Base-by-base conservation (phyloP, 441 rosid species). In the Francoa sonchifolia region DNA sequence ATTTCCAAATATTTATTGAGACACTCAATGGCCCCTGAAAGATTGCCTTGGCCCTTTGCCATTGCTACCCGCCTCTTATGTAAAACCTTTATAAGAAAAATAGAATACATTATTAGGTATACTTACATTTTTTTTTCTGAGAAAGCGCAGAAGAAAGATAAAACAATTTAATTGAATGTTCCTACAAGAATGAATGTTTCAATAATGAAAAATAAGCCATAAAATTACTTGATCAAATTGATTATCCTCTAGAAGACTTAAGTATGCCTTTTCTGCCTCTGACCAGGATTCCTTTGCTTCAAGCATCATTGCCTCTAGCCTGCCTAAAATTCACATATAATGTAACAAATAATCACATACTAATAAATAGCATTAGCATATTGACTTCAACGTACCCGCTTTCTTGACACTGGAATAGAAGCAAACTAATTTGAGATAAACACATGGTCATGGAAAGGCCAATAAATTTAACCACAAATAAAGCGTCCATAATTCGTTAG, bases 221-320 rank as follows among this genome's bases (percentile, higher is more conserved):
- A 28, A 26, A 12, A 50, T 67, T 62, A 81, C 99, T 50, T 81
- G 99, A 77, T 90, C 99, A 43, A 90, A 65, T 31, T 81, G 72
- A 66, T 72, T 82, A 34, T 90, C 96, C 77, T 83, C 92, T 50
- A 90, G 67, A 57, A 90, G 83, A 59, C 76, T 82, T 1, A 72
- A 39, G 71, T 82, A 90, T 21, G 90, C 96, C 39, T 78, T 82
- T 48, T 78, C 95, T 31, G 99, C 96, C 74, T 82, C 85, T 55
- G 63, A 68, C 95, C 88, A 90, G 27, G 72, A 68, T 39, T 90
- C 95, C 73, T 82, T 90, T 39, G 94, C 95, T 71, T 90, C 99
- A 47, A 86, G 79, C 47, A 90, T 28, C 79, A 90, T 63, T 1
- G 70, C 96, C 55, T 80, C 90, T 46, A 90, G 74, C 58, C 76